Percentiles rank a stretch among this genome's conserved stretches.
Conservation (phyloP, 2,329 filamentous ascomycete species). For the Colletotrichum noveboracense region DNA sequence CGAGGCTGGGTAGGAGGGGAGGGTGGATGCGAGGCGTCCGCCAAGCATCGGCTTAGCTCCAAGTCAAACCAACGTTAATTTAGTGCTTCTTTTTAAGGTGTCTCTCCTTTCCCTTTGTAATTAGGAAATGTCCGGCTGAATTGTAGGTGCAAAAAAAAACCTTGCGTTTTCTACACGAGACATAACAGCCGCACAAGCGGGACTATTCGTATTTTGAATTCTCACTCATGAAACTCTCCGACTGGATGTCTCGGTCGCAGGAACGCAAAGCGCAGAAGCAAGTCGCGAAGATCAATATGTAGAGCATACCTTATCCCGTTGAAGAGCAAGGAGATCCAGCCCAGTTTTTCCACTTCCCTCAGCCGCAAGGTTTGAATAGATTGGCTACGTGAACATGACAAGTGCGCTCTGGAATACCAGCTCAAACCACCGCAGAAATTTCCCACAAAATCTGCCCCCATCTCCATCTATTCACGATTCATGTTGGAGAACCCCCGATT, state of each 20-base stretch:
- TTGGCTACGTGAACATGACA: not conserved
- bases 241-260: not conserved
- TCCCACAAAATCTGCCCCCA: not conserved
- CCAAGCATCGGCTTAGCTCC: not conserved
- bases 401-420: not conserved
- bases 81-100: slow-evolving; percentile 10
- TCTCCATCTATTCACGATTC: not conserved
- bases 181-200: not conserved
- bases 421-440: not conserved
- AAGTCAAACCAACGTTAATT: slow-evolving; percentile 16
- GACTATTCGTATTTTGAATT: not conserved
- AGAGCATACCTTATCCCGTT: not conserved
- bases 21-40: not conserved
- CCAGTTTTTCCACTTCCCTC: not conserved
- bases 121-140: not conserved
- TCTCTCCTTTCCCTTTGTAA: not conserved
- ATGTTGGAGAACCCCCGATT: not conserved
- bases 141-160: not conserved
- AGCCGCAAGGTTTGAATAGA: not conserved
- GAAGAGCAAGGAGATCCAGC: not conserved
- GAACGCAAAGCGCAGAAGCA: not conserved
- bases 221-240: not conserved
- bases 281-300: not conserved
- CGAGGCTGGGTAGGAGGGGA: not conserved
- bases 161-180: not conserved